phyloP scores from a whole-genome alignment of 148 eudicot genomes.

The Dysphania ambrosioides region DNA sequence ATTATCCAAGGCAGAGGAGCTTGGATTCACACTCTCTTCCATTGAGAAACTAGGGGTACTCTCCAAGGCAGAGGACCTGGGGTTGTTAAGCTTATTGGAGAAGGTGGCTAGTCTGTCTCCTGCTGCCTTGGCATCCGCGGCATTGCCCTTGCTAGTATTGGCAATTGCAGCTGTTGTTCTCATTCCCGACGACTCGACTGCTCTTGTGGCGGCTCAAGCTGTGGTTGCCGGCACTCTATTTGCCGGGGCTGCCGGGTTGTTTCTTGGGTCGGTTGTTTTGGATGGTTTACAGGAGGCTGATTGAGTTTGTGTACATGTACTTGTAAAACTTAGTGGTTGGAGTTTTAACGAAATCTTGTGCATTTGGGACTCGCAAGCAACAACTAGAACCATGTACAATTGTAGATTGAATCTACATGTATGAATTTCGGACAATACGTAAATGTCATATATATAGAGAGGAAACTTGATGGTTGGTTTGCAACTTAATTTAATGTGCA shows the following conservation, averaged over 20 bases:
- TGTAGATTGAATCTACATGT: background rate
- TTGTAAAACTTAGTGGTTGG: background rate
- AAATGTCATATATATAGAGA: background rate
- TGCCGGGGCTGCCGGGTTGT: constrained; percentile 58
- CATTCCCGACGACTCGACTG: constrained; percentile 72
- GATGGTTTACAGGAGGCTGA: constrained; percentile 89
- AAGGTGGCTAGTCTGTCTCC: constrained; percentile 56
- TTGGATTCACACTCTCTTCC: constrained; percentile 77
- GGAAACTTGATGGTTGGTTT: background rate
- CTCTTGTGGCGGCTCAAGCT: constrained; percentile 57
- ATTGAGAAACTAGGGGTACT: constrained; percentile 81
- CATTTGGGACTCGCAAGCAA: constrained; percentile 6
- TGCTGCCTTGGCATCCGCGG: constrained; percentile 56
- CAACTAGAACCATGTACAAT: background rate
- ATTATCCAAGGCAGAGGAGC: constrained; percentile 72
- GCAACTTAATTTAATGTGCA: too few species aligned
- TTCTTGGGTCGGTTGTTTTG: constrained; percentile 79
- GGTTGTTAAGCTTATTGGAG: constrained; percentile 77
- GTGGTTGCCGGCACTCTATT: constrained; percentile 52
- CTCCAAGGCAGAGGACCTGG: constrained; percentile 88
- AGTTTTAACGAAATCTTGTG: background rate
- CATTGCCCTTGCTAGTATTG: constrained; percentile 63
- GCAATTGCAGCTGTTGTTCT: constrained; percentile 58
- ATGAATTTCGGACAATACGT: background rate
- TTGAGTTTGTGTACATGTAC: constrained; percentile 32